Evolutionary conservation across 1,284 basidiomycete species (phyloP), one percentile per base, ranked within the genome.

Genomic region (Omphalotus olearius): DNA sequence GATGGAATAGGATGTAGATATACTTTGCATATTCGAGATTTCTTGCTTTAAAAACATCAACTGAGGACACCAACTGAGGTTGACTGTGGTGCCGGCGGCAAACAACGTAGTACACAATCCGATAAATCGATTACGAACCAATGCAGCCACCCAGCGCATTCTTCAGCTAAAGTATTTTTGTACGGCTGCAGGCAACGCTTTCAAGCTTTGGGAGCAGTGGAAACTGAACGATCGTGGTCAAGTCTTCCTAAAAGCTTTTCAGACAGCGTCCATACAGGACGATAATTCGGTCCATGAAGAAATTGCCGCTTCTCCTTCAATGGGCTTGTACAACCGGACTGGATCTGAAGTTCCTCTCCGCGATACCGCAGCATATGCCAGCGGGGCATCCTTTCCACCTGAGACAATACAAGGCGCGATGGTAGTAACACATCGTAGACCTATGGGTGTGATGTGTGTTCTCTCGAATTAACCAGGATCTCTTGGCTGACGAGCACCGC

Each of bases 171-270:
- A n/a, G n/a, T n/a, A n/a, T n/a, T n/a, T n/a, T n/a, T n/a, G n/a
- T n/a, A 68, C 74, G 33, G 67, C 73, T 2, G 78, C 80, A 0
- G 64, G 64, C 2, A 65, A 65, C 3, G 79, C 80, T 1, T 78
- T 79, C 63, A 65, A 66, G 40, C 63, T 70, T 9, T 82, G 80
- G 80, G 75, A 78, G 48, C 56, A 66, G 10, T 69, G 67, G 1
- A 62, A 64, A 1, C 63, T 68, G n/a, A 55, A 59, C n/a, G 60
- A 67, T 37, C 68, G 74, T 39, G 70, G 73, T 25, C 67, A 71
- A 30, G 69, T 82, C 11, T 66, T 82, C 49, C 57, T 75, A 28
- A 71, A 68, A 52, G 79, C 75, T 3, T n/a, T n/a, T 71, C 75
- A 0, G 72, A 74, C 13, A 61, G 81, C 14, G 53, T 76, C 11